Conservation (phyloP, 75 land plant genomes). For the Adiantum capillusveneris region DNA sequence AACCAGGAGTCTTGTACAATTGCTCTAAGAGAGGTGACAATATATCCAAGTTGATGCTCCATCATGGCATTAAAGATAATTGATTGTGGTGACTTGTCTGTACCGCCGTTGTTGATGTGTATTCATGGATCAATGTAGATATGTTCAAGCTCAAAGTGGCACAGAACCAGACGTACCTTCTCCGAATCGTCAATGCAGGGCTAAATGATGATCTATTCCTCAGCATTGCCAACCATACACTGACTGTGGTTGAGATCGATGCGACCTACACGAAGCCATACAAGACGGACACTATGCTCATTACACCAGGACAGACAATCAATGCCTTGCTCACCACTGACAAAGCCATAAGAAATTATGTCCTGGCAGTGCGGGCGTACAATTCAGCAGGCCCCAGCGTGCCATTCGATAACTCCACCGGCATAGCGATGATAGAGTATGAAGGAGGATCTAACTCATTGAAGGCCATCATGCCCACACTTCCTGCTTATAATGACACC, state of each 20-base stretch:
- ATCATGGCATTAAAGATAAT: too few relatives aligned
- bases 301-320: slow-evolving; percentile 58
- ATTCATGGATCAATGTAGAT: background rate
- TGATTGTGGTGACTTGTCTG: too few relatives aligned
- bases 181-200: slow-evolving; percentile 28
- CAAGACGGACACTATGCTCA: slow-evolving; percentile 24
- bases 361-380: slow-evolving; percentile 25
- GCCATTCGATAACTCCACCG: slow-evolving; percentile 32
- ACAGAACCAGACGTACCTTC: slow-evolving; percentile 22
- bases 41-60: too few relatives aligned
- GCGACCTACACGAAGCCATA: slow-evolving; percentile 50
- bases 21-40: slow-evolving; percentile 15
- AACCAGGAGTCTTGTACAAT: slow-evolving; percentile 29
- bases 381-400: slow-evolving; percentile 13
- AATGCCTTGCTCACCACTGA: slow-evolving; percentile 23
- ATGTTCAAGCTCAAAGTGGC: background rate
- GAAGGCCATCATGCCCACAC: slow-evolving; percentile 9
- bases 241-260: slow-evolving; percentile 29
- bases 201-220: slow-evolving; percentile 28
- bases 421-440: slow-evolving; percentile 37
- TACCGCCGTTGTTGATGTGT: too few relatives aligned
- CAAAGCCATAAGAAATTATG: background rate
- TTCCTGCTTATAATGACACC: slow-evolving; percentile 63
- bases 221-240: slow-evolving; percentile 29
- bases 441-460: background rate